Base-by-base conservation (phyloP, 371 early-diverging fungal genomes). In the Mortierella sp. region DNA sequence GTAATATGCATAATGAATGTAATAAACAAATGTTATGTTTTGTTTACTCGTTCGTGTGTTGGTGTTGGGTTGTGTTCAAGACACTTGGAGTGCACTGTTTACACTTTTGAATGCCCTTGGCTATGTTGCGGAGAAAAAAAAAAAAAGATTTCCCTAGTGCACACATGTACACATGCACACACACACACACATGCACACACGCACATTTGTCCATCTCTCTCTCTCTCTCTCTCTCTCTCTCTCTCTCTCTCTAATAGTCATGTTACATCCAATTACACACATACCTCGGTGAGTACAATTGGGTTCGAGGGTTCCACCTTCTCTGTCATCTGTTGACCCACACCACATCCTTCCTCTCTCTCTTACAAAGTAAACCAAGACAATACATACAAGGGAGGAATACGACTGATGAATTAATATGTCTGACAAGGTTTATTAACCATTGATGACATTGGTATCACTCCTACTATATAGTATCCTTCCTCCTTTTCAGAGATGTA, bases 251-350 rank as follows among this genome's bases (percentile, higher is more conserved):
- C 15, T 43, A 0, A 9, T 6, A 36, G 36, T 36, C 36, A 47
- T 47, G 47, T 47, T 47, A 19, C 47, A 47, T 55, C 11, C 4
- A 3, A n/a, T 28, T 22, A 10, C 11, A 11, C 57, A 21, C 59
- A 59, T 59, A 24, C 40, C 59, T 59, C 59, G 59, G 59, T 19
- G 59, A 59, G 59, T 59, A 38, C 33, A 21, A 38, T 19, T n/a
- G 59, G 8, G 24, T 16, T 16, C 9, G 16, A 28, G 47, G 47
- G 63, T 4, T 43, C 28, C 41, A 62, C 15, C 4, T 33, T 7
- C 22, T 24, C 15, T 24, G 9, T 55, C 32, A 22, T 55, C 32
- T 11, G 22, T 16, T 8, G n/a, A 1, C 21, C 6, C 50, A 50
- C 16, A 50, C 19, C 24, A 15, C 24, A 19, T 53, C 53, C 19